Conservation (phyloP, 768 basidiomycete genomes). For the Cystofilobasidium ferigula region DNA sequence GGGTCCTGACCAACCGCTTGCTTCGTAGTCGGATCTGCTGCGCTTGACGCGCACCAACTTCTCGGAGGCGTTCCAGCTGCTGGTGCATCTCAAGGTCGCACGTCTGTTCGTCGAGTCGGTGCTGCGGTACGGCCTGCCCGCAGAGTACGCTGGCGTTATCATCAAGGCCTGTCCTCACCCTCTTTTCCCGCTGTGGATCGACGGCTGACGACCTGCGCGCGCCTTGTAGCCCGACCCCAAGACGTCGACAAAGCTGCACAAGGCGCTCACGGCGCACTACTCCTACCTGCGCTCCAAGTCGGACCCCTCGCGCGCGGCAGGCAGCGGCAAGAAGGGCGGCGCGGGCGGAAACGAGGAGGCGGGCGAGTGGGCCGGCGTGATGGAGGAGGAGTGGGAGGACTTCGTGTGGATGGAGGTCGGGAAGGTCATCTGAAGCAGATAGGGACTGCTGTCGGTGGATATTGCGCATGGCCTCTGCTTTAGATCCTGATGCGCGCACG, state of each 20-base stretch:
- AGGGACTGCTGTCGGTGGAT: too few species aligned
- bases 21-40: slow-evolving; percentile 87
- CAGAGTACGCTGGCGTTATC: slow-evolving; percentile 69
- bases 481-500: too few species aligned
- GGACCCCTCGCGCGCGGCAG: slow-evolving; percentile 38
- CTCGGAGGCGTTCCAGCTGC: slow-evolving; percentile 86
- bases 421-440: slow-evolving; percentile 49
- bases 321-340: slow-evolving; percentile 41
- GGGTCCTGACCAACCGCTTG: not conserved
- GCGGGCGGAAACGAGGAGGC: slow-evolving; percentile 55
- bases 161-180: slow-evolving; percentile 53
- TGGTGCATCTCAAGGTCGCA: slow-evolving; percentile 84
- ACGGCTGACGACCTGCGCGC: not conserved
- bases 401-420: slow-evolving; percentile 91
- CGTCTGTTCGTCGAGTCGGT: slow-evolving; percentile 91
- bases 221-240: slow-evolving; percentile 68
- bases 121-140: slow-evolving; percentile 85
- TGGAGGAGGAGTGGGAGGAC: slow-evolving; percentile 93
- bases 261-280: slow-evolving; percentile 63
- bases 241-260: slow-evolving; percentile 64
- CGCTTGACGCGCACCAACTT: slow-evolving; percentile 87
- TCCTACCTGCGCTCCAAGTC: slow-evolving; percentile 66
- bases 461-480: too few species aligned
- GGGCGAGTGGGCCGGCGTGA: slow-evolving; percentile 80
- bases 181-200: not conserved